Conservation (phyloP, 768 basidiomycete genomes). For the Cystofilobasidium bisporidii region DNA sequence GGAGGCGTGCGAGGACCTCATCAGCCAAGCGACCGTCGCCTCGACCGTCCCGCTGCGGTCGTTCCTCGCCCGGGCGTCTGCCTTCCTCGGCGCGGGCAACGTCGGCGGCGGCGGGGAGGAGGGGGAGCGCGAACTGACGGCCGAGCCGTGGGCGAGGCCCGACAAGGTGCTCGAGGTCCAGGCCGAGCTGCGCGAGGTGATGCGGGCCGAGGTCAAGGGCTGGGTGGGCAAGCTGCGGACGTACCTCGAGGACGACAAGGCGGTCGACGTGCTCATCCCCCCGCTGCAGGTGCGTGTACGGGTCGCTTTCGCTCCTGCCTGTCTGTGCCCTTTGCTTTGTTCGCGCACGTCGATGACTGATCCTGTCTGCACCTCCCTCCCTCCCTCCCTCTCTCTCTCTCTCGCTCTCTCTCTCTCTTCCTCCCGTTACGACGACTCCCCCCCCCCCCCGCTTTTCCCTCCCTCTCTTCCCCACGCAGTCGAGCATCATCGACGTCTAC, state of each 20-base stretch:
- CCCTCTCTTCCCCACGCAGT: conserved; percentile 39
- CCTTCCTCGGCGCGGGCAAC: conserved; percentile 40
- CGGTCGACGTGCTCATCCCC: conserved; percentile 64
- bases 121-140: conserved; percentile 35
- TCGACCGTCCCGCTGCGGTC: conserved; percentile 54
- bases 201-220: conserved; percentile 48
- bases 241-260: conserved; percentile 72
- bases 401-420: no score
- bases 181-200: conserved; percentile 44
- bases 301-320: no score
- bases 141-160: conserved; percentile 50
- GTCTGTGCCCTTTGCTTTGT: no score
- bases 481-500: conserved; percentile 66
- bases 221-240: conserved; percentile 52
- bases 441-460: background rate
- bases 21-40: conserved; percentile 51
- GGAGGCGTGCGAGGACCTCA: conserved; percentile 72
- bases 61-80: conserved; percentile 54
- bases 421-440: no score
- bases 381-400: no score
- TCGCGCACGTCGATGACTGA: no score
- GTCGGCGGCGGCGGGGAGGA: conserved; percentile 4
- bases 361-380: no score
- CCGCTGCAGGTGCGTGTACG: conserved; percentile 53
- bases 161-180: conserved; percentile 49